Base-by-base conservation (phyloP, 306 rosid species). In the Cicer bijugum region DNA sequence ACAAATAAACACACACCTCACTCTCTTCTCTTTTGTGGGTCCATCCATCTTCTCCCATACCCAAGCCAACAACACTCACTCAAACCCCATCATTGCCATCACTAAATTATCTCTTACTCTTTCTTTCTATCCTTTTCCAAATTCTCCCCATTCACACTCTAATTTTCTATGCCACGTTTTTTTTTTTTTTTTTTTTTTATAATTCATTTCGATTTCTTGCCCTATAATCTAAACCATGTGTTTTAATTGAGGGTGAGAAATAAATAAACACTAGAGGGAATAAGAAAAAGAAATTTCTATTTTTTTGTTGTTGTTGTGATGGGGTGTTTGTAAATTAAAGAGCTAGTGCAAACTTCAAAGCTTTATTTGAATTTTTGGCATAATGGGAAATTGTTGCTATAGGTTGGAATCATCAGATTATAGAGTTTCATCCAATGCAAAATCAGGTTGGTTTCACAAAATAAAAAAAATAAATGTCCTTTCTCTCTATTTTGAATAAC, bases 331-430 rank as follows among this genome's bases (percentile, higher is more conserved):
- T 87, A 65, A 87, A 71, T 28, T 28, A 28, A 68, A 80, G 76
- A 48, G 14, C 6, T 16, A 16, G 17, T 33, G 80, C 77, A 71
- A 71, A 23, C 62, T 70, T 66, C 55, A 68, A 35, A 73, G 69
- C 12, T 78, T 40, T 69, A 20, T 81, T 78, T 82, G 73, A 65
- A 51, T 78, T 85, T 83, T 81, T 82, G 72, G 16, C 43, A 71
- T 45, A 75, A 95, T 91, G 99, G 99, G 99, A 12, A 95, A 95
- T 76, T 95, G 97, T 83, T 90, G 86, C 84, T 91, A 56, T 72
- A 83, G 87, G 50, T 67, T 76, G 82, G 86, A 90, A 47, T 85
- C 96, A 56, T 83, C 92, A 16, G 88, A 85, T 80, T 83, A 87
- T 86, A 83, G 91, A 85, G 94, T 94, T 51, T 89, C 98, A 33